phyloP scores from a whole-genome alignment of 805 yeast genomes.

The Scheffersomyces amazonensis region DNA sequence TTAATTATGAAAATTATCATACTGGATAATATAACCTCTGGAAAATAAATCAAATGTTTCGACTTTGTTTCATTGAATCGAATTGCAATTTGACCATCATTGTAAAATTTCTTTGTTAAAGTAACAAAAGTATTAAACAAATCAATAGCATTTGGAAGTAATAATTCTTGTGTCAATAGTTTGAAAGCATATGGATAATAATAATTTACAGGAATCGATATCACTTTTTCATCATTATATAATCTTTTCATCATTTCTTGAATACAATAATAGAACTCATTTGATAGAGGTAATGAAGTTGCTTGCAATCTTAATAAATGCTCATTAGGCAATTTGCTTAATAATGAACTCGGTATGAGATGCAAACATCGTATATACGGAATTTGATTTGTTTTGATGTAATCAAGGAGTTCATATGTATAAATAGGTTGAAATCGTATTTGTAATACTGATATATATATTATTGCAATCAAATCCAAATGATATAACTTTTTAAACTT shows the following conservation, averaged over 20 bases:
- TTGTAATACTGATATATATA: constrained; percentile 51
- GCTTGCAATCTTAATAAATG: constrained; percentile 40
- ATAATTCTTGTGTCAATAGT: constrained; percentile 37
- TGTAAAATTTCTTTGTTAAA: constrained; percentile 10
- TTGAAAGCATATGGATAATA: constrained; percentile 39
- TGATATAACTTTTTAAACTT: constrained; percentile 4
- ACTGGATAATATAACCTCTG: constrained; percentile 37
- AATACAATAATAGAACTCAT: constrained; percentile 29
- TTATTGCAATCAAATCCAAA: constrained; percentile 33
- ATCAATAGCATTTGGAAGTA: constrained; percentile 49
- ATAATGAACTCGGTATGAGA: constrained; percentile 36
- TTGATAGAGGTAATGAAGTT: constrained; percentile 32
- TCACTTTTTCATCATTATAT: constrained; percentile 2
- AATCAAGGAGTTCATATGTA: constrained; percentile 43
- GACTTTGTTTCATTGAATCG: too few relatives aligned
- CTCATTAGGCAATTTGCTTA: constrained; percentile 35
- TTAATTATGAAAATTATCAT: constrained; percentile 29
- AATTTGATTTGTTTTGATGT: constrained; percentile 41
- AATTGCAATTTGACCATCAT: background rate
- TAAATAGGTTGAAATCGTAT: constrained; percentile 48
- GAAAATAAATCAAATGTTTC: constrained; percentile 12
- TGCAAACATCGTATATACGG: constrained; percentile 46
- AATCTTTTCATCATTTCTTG: constrained; percentile 7
- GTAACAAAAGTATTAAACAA: constrained; percentile 34
- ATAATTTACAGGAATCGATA: constrained; percentile 17